Evolutionary conservation across 768 basidiomycete species (phyloP).

Genomic region (Collybia sordida): DNA sequence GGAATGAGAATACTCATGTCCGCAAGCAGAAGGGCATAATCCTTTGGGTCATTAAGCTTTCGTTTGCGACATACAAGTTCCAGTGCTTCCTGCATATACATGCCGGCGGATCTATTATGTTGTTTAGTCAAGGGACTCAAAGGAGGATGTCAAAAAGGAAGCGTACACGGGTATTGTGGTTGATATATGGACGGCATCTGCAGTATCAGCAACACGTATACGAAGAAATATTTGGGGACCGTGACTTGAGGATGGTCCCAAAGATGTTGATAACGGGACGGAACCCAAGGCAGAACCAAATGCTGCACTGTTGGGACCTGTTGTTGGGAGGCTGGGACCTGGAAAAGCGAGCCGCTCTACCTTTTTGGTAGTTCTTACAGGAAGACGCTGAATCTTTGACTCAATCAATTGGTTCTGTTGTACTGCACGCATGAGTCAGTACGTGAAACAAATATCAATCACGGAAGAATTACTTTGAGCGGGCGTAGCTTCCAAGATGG

Average conservation of each 20-base stretch:
- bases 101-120: constrained; percentile 71
- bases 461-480: constrained; percentile 55
- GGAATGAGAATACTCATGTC: constrained; percentile 79
- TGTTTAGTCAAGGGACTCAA: neutral
- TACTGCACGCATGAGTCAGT: constrained; percentile 30
- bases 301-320: constrained; percentile 44
- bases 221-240: constrained; percentile 85
- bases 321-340: constrained; percentile 32
- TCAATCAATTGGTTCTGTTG: constrained; percentile 83
- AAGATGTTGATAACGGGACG: constrained; percentile 59
- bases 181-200: constrained; percentile 81
- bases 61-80: constrained; percentile 78
- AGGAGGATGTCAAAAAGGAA: neutral
- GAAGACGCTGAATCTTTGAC: constrained; percentile 77
- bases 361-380: constrained; percentile 71
- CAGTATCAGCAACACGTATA: constrained; percentile 77
- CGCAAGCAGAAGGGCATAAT: constrained; percentile 78
- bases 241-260: constrained; percentile 68
- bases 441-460: constrained; percentile 1
- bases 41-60: constrained; percentile 64
- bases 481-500: constrained; percentile 74
- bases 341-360: constrained; percentile 47
- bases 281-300: constrained; percentile 45
- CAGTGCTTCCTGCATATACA: constrained; percentile 96
- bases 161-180: constrained; percentile 91